Evolutionary conservation across 2,329 filamentous ascomycete species (phyloP), one percentile per base, ranked within the genome.

Genomic region (Pseudogymnoascus sp.): DNA sequence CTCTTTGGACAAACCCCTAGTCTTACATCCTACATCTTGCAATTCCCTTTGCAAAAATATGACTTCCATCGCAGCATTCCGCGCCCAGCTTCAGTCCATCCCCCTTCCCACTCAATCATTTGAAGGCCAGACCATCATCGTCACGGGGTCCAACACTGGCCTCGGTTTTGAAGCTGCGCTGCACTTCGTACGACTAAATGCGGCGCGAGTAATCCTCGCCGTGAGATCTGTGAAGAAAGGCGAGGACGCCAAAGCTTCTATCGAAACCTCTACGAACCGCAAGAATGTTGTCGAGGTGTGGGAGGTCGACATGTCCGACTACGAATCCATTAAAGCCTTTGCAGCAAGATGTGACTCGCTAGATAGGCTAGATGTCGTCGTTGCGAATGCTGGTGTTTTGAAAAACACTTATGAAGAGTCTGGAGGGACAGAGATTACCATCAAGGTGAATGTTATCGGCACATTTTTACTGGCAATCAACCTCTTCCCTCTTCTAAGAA

Each of bases 371-470:
- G 63, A 66, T 52, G 56, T 59, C 12, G 55, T 64, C 34, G 28
- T 64, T n/a, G 55, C 38, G 15, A 66, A 66, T 63, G 64, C 64
- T 3, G 63, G 61, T 5, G 58, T 65, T 7, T 58, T n/a, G 10
- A 48, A 9, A n/a, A 58, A 21, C 30, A 39, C 39, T 13, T 65
- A 63, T 56, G 10, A 45, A 8, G 59, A 58, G 28, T 35, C 28
- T 35, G 63, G 63, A 59, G 77, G 74, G 2, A 71, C 73, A 59
- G 78, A 80, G 66, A 65, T 65, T n/a, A 74, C 70, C 26, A 65
- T 79, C 55, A 75, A 74, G 3, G 72, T 79, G 55, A 80, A 81
- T 63, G 74, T 79, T 15, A 69, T 81, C 37, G 72, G 72, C 2
- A 79, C 75, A 0, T 74, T 76, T 37, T 67, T 80, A 28, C 69